Base-by-base conservation (phyloP, 257 asterid species). In the Lycium barbarum region DNA sequence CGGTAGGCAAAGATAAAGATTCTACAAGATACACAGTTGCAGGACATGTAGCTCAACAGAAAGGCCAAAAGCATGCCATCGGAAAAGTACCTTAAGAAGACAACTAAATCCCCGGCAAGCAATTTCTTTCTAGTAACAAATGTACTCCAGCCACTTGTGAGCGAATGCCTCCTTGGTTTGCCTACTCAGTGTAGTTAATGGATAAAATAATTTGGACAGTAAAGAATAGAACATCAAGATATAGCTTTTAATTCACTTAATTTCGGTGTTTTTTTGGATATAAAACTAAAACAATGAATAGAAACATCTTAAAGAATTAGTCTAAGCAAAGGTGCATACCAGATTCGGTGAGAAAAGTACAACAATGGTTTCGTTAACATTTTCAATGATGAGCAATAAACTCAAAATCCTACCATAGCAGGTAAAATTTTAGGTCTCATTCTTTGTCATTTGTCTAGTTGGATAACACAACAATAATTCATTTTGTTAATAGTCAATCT, bases 91-190 rank as follows among this genome's bases (percentile, higher is more conserved):
- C 98, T 92, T 61, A 92, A 86, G 71, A 94, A 92, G 83, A 92
- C 92, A 83, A 92, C 90, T 54, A 93, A 87, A 74, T 94, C 98
- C 7, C 98, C 94, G 35, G 95, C 90, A 36, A 89, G 92, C 90
- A 94, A 88, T 88, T 92, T 85, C 86, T 94, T 94, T 12, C 93
- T 86, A 59, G 91, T 91, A 45, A 92, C 94, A 83, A 92, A 94
- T 7, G 93, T 86, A 86, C 95, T 94, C 98, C 98, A 94, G 53
- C 98, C 98, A 17, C 94, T 91, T 5, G 98, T 91, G n/a, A 94
- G 92, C 91, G 90, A 88, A 87, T 94, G 95, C 89, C 98, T 92
- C 62, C 90, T 88, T 51, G 95, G 96, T 80, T 90, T 93, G 72
- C 98, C 98, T 92, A 89, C 73, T 84, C 54, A 58, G 57, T 35